These are phyloP conservation scores for Besnoitia besnoiti DNA, from an alignment of 169 alveolate species.

Conservation along the genomic window DNA sequence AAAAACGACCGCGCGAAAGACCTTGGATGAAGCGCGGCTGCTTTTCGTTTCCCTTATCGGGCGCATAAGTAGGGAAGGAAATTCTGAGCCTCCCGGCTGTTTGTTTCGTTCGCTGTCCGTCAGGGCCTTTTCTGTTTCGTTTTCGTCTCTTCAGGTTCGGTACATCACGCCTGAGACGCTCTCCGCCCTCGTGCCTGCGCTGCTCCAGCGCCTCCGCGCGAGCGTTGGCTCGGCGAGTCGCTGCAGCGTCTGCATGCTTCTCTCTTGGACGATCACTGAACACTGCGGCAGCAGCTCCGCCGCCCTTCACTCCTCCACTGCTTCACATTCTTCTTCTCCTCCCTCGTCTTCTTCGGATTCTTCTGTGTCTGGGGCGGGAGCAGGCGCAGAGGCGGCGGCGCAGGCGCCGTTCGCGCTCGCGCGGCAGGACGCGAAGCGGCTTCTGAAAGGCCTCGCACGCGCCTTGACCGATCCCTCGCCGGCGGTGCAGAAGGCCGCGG, in stretches of 20 bases:
- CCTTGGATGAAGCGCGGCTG: too few species aligned
- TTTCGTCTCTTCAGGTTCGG: constrained; percentile 48
- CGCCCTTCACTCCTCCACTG: neutral
- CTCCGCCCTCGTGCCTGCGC: constrained; percentile 53
- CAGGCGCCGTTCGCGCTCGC: neutral
- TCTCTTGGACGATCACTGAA: constrained; percentile 60
- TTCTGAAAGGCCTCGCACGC: constrained; percentile 59
- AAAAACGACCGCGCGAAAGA: too few species aligned
- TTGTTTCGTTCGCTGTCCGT: too few species aligned
- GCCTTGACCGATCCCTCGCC: constrained; percentile 58
- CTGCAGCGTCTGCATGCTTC: constrained; percentile 56
- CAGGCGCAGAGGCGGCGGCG: neutral
- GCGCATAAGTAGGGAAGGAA: too few species aligned
- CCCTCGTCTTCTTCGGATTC: neutral
- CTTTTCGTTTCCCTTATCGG: too few species aligned
- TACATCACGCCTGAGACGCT: constrained; percentile 46
- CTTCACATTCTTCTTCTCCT: neutral
- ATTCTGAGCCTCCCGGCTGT: too few species aligned
- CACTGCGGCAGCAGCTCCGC: constrained; percentile 48
- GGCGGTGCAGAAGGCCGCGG: constrained; percentile 61
- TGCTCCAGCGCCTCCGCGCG: constrained; percentile 59
- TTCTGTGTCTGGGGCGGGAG: neutral
- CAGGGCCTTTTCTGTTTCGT: too few species aligned
- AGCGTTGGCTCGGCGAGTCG: constrained; percentile 67
- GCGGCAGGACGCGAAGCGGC: constrained; percentile 34